Base-by-base conservation (phyloP, 352 stramenopile species). In the Globisporangium irregulare region DNA sequence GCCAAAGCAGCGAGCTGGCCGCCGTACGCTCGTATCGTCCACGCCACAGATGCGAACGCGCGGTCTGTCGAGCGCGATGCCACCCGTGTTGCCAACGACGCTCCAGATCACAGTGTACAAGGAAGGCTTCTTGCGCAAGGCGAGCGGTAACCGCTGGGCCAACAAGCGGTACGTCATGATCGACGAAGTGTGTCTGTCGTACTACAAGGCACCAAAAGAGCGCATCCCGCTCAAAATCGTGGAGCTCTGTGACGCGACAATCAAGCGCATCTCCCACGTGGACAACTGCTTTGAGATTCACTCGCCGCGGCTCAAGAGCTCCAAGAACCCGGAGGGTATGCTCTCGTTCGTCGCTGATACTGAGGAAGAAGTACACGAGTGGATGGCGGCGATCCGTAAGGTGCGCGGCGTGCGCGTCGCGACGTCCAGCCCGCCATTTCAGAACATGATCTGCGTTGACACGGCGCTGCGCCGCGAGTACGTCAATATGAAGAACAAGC, bases 381-480 rank as follows among this genome's bases (percentile, higher is more conserved):
- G 89, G 89, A 96, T 96, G 89, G 68, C 80, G 3, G 89, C 89
- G 10, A 92, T 93, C 59, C 85, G 89, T 57, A 92, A 94, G 70
- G 87, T 98, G 15, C 81, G 82, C 10, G 83, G 87, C 7, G 87
- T 96, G 34, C 89, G 89, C 58, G 80, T 94, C 55, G 80, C 78
- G 29, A 96, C 87, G 36, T 80, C 83, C 8, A 81, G 71, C 15
- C 77, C 84, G 57, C 79, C 87, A 5, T 93, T 90, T 69, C 86
- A 93, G 69, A 93, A 94, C 63, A 96, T 96, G 89, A 96, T 96
- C 67, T 97, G 88, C 72, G 88, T 97, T 62, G 87, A 97, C 73
- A 87, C 77, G 41, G 72, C 71, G 24, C 72, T 92, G 54, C 87
- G 91, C 32, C 83, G 86, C 60, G 85, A 94, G 59, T 93, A 95